Evolutionary conservation across 805 yeast genomes (phyloP).

Genomic region (Schwanniomyces polymorphus): DNA sequence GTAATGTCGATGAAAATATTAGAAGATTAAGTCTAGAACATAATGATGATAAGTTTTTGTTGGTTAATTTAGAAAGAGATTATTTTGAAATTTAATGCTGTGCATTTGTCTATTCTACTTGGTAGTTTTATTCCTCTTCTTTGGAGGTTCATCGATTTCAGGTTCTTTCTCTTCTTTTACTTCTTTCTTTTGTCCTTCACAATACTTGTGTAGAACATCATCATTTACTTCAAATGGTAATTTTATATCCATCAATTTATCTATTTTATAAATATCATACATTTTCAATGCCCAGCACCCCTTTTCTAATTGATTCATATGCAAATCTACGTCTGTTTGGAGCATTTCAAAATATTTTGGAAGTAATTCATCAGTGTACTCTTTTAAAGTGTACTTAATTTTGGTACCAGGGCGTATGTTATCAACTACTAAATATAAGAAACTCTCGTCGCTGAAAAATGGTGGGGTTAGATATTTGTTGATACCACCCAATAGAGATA

Average conservation of each 20-base stretch:
- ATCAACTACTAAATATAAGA: slow-evolving; percentile 31
- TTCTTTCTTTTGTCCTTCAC: neutral
- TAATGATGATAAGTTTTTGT: slow-evolving; percentile 33
- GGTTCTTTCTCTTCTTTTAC: neutral
- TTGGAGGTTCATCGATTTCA: slow-evolving; percentile 1
- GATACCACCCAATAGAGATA: slow-evolving; percentile 30
- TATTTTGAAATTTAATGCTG: slow-evolving; percentile 22
- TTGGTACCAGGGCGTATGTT: slow-evolving; percentile 20
- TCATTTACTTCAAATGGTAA: slow-evolving; percentile 17
- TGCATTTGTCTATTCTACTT: neutral
- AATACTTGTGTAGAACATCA: slow-evolving; percentile 5
- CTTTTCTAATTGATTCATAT: slow-evolving; percentile 21
- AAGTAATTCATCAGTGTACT: slow-evolving; percentile 38
- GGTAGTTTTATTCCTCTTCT: slow-evolving; percentile 4
- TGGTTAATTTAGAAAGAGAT: slow-evolving; percentile 39
- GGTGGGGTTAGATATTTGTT: slow-evolving; percentile 33
- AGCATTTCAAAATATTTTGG: slow-evolving; percentile 18
- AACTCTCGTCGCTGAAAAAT: slow-evolving; percentile 52
- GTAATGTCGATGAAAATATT: slow-evolving; percentile 30
- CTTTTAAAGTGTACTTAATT: slow-evolving; percentile 43
- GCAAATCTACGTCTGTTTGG: slow-evolving; percentile 1
- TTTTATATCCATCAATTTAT: slow-evolving; percentile 22
- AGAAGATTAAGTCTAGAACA: slow-evolving; percentile 23
- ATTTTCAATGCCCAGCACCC: slow-evolving; percentile 41
- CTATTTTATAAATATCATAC: slow-evolving; percentile 23